A percentile compares a stretch with the other conserved stretches of the same genome.
Evolutionary conservation across 78 protist species (phyloP).

Genomic region (Dictyostelium capitatum): DNA sequence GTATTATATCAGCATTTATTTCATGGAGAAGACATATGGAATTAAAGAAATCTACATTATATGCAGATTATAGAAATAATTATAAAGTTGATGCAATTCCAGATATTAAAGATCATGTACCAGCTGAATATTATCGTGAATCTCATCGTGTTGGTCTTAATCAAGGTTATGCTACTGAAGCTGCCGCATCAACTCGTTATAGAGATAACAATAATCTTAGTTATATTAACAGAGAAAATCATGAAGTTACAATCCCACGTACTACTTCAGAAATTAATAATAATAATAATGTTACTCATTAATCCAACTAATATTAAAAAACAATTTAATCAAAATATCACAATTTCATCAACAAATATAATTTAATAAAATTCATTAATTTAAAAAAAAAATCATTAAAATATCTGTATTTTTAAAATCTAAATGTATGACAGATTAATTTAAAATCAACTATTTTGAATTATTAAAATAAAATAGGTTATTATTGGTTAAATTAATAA

Average conservation of each 20-base stretch:
- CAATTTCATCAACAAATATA: no score
- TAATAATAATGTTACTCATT: not conserved
- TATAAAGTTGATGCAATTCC: constrained; percentile 23
- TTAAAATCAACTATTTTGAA: no score
- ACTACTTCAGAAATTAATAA: not conserved
- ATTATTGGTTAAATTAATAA: no score
- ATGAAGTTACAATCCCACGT: constrained; percentile 42
- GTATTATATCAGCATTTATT: constrained; percentile 12
- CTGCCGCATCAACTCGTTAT: constrained; percentile 2
- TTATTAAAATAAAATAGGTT: no score
- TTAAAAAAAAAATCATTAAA: no score
- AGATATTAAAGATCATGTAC: constrained; percentile 36
- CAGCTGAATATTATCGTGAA: constrained; percentile 70
- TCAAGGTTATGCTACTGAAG: constrained; percentile 29
- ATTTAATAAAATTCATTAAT: not conserved
- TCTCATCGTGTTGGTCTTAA: constrained; percentile 62
- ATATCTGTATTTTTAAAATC: no score
- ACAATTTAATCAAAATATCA: no score
- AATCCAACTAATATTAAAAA: not conserved
- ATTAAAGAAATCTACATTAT: constrained; percentile 26
- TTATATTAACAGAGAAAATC: not conserved
- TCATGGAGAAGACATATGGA: constrained; percentile 62
- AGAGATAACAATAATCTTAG: constrained; percentile 27
- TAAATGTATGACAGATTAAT: no score
- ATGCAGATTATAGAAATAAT: constrained; percentile 58